Percentiles rank a stretch among this genome's conserved stretches.
These are phyloP conservation scores for Daldinia concentrica DNA, from an alignment of 495 filamentous ascomycete species.

Conservation along the genomic window DNA sequence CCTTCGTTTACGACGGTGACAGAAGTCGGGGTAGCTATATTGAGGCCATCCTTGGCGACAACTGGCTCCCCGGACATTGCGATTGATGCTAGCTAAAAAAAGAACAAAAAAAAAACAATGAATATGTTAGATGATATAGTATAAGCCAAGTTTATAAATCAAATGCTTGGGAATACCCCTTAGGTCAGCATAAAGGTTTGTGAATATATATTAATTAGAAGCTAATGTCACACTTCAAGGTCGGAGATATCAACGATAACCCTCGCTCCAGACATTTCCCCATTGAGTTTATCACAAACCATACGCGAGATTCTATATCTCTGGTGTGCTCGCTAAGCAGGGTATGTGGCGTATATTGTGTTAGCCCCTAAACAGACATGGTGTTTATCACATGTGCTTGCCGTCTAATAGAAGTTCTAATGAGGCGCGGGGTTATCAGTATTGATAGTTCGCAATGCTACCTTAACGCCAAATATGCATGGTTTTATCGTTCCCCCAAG, in stretches of 20 bases:
- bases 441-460: slow-evolving; percentile 8
- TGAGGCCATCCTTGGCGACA: slow-evolving; percentile 13
- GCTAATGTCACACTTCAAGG: background rate
- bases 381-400: background rate
- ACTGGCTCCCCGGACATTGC: slow-evolving; percentile 15
- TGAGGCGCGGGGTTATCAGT: slow-evolving; percentile 16
- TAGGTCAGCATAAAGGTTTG: background rate
- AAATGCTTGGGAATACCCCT: background rate
- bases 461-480: slow-evolving; percentile 8
- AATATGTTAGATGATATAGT: too few relatives aligned
- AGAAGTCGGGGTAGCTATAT: background rate
- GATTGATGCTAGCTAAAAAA: background rate
- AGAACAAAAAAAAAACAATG: too few relatives aligned
- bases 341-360: background rate
- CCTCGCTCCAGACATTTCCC: background rate
- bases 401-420: background rate
- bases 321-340: slow-evolving; percentile 14
- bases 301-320: slow-evolving; percentile 13
- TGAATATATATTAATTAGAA: background rate
- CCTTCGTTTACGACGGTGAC: slow-evolving; percentile 9
- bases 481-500: slow-evolving; percentile 6
- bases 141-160: background rate
- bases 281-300: background rate
- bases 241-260: background rate
- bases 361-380: background rate